phyloP scores from a whole-genome alignment of 1,284 basidiomycete species.

The Xanthoconium separans region DNA sequence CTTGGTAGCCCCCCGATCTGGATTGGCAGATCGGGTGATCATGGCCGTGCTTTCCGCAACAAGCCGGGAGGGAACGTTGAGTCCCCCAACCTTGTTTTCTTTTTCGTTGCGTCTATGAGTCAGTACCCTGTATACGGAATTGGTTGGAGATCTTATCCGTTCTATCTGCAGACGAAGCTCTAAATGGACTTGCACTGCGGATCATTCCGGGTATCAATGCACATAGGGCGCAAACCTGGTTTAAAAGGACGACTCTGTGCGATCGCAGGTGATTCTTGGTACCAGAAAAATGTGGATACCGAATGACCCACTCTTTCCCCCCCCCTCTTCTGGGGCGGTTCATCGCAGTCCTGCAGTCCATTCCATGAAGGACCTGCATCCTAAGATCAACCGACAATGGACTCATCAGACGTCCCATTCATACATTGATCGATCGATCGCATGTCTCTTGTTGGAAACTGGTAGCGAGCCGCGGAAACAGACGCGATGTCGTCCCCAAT shows the following conservation, averaged over 20 bases:
- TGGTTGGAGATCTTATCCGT: constrained; percentile 23
- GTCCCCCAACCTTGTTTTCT: constrained; percentile 23
- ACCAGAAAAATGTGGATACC: not conserved
- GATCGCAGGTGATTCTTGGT: constrained; percentile 13
- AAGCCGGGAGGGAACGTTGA: not conserved
- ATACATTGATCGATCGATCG: constrained; percentile 2
- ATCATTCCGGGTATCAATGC: constrained; percentile 29
- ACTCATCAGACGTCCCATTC: not conserved
- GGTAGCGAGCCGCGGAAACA: not conserved
- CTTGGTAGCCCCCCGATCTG: constrained; percentile 1
- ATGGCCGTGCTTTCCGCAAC: constrained; percentile 14
- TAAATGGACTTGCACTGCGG: constrained; percentile 22
- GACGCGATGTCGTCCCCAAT: no score
- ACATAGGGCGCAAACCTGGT: constrained; percentile 16
- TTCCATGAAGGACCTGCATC: not conserved
- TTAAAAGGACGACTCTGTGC: constrained; percentile 6
- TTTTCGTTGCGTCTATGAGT: constrained; percentile 12
- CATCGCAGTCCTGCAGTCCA: not conserved
- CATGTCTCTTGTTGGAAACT: not conserved
- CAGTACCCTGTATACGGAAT: constrained; percentile 20
- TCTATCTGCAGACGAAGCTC: constrained; percentile 21
- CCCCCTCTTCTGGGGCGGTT: not conserved
- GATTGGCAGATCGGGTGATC: constrained; percentile 14
- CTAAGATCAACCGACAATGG: not conserved
- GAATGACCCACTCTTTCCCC: constrained; percentile 8